Base-by-base conservation (phyloP, 495 filamentous ascomycete species). In the Xylaria cubensis region DNA sequence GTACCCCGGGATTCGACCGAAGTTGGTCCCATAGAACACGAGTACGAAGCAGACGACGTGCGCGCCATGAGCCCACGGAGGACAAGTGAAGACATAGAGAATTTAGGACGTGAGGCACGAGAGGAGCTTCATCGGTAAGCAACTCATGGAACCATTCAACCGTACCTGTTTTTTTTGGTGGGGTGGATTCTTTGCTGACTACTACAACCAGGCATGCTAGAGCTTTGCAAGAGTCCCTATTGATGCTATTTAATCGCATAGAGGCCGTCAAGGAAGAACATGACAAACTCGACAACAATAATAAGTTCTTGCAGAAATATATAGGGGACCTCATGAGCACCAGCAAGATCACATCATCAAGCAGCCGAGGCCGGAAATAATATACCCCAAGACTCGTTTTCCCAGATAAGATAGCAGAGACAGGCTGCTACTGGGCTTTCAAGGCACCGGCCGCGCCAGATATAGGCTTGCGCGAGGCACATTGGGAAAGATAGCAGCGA, bases 251-350 rank as follows among this genome's bases (percentile, higher is more conserved):
- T 70, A 93, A 97, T 79, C 90, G 93, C 46, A 95, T 98, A 78
- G 96, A 98, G 75, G 91, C 90, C n/a, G 95, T 98, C 64, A 92
- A 93, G 80, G 90, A 91, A 69, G 95, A 98, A 79, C 94, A 98
- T 78, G 92, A 97, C 81, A 97, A 97, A 81, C 87, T 99, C 39
- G 95, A 98, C 80, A 93, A 86, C 75, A 92, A 97, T 77, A 99
- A 99, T 86, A 93, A 91, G 76, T 97, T 97, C 75, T 82, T 99
- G 15, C 97, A 98, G 78, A 93, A 95, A 78, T 95, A 95, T 79
- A 94, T 94, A 69, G 92, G 92, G 34, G 92, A 93, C 77, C 83
- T 94, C 69, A 93, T 94, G 92, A 88, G 88, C 70, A 93, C 92
- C 17, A 92, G 89, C 79, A 94, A 93, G 78, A 93, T 94, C 74